Evolutionary conservation across 2,329 filamentous ascomycete species (phyloP).

Genomic region (Botrytis aclada): DNA sequence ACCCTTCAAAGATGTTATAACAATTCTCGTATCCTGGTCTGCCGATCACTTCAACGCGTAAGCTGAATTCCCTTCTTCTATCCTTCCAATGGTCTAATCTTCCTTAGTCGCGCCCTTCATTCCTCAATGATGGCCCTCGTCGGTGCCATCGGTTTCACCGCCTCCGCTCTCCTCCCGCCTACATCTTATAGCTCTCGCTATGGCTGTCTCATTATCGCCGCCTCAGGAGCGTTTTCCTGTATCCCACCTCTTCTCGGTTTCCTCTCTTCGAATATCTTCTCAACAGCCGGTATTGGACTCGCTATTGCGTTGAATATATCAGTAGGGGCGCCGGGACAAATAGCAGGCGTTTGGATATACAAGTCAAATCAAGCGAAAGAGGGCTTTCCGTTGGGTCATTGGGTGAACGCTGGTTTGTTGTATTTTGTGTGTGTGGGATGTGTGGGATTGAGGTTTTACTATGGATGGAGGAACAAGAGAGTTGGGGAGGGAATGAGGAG

Average conservation of each 20-base stretch:
- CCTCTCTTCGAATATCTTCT: conserved; percentile 53
- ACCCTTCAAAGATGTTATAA: conserved; percentile 40
- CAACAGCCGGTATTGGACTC: conserved; percentile 62
- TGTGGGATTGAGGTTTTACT: conserved; percentile 53
- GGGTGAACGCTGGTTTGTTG: conserved; percentile 60
- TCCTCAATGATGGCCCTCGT: conserved; percentile 48
- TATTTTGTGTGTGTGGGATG: conserved; percentile 57
- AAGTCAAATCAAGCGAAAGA: conserved; percentile 55
- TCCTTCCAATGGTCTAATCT: background rate
- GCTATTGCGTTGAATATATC: conserved; percentile 70
- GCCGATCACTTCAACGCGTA: conserved; percentile 59
- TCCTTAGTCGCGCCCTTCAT: conserved; percentile 45
- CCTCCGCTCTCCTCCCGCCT: conserved; percentile 60
- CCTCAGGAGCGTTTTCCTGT: conserved; percentile 63
- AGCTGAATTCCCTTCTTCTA: background rate
- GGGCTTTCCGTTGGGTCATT: conserved; percentile 70
- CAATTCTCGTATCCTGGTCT: conserved; percentile 53
- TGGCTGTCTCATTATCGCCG: conserved; percentile 65
- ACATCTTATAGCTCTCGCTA: conserved; percentile 60
- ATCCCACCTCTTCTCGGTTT: conserved; percentile 57
- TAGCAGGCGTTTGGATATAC: conserved; percentile 72
- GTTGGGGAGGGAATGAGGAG: background rate
- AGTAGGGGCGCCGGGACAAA: conserved; percentile 66
- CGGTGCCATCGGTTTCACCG: conserved; percentile 56
- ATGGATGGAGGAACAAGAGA: conserved; percentile 46